phyloP scores from a whole-genome alignment of 306 rosid genomes.

The Astragalus membranaceus region DNA sequence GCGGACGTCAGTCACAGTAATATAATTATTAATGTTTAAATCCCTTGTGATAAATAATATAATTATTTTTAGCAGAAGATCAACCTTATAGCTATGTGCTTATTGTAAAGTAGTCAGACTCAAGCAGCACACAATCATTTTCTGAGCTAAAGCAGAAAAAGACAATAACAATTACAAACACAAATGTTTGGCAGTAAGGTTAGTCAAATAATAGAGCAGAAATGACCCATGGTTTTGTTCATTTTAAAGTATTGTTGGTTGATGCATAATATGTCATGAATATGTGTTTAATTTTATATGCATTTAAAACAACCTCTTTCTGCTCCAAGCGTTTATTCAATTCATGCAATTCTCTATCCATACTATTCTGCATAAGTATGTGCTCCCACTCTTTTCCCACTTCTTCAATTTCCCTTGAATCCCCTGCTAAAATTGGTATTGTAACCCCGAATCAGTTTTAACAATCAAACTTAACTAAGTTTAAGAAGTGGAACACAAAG shows the following conservation, averaged over 20 bases:
- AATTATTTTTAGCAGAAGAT: neutral
- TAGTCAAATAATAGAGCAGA: conserved; percentile 4
- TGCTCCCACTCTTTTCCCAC: conserved; percentile 96
- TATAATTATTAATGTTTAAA: neutral
- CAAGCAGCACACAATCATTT: too few relatives aligned
- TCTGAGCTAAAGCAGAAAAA: too few relatives aligned
- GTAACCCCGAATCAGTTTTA: conserved; percentile 8
- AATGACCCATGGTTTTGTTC: neutral
- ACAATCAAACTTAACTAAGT: conserved; percentile 16
- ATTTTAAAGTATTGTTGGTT: neutral
- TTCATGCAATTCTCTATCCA: conserved; percentile 90
- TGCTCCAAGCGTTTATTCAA: too few relatives aligned
- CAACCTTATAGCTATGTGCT: neutral
- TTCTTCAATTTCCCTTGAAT: conserved; percentile 79
- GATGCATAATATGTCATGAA: neutral
- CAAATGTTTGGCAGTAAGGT: neutral
- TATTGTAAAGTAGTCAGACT: too few relatives aligned
- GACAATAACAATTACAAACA: too few relatives aligned
- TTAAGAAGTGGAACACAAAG: neutral
- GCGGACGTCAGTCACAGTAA: conserved; percentile 12
- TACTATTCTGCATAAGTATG: conserved; percentile 75
- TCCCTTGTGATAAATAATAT: conserved; percentile 1
- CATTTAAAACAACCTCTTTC: conserved; percentile 54
- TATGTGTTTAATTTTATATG: conserved; percentile 8
- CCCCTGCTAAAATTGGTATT: conserved; percentile 49